phyloP scores from a whole-genome alignment of 768 basidiomycete genomes.

The Amanita subjunquillea region DNA sequence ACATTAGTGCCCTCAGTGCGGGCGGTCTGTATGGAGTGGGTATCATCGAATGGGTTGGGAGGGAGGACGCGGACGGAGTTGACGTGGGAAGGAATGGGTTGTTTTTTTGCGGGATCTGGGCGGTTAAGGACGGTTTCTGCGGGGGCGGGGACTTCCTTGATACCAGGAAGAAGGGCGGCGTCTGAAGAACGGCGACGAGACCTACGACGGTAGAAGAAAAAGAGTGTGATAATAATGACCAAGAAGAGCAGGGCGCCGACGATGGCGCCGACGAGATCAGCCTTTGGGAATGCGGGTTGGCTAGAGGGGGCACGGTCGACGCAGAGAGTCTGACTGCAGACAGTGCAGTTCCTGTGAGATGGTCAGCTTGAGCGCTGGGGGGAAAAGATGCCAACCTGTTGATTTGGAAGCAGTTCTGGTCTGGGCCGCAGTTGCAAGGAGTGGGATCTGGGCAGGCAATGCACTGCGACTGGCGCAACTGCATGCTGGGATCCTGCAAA shows the following conservation, averaged over 20 bases:
- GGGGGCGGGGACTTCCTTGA: slow-evolving; percentile 56
- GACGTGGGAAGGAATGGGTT: slow-evolving; percentile 20
- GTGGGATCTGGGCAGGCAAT: slow-evolving; percentile 38
- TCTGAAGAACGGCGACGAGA: slow-evolving; percentile 28
- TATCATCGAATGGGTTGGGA: slow-evolving; percentile 70
- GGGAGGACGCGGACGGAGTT: slow-evolving; percentile 33
- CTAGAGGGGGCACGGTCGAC: slow-evolving; percentile 19
- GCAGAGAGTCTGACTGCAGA: slow-evolving; percentile 46
- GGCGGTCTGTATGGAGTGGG: slow-evolving; percentile 75
- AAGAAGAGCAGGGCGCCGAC: slow-evolving; percentile 56
- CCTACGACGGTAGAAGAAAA: slow-evolving; percentile 58
- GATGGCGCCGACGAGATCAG: slow-evolving; percentile 67
- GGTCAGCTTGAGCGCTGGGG: slow-evolving; percentile 5
- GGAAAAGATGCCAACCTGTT: slow-evolving; percentile 34
- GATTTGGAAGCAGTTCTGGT: slow-evolving; percentile 51
- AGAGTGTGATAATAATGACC: slow-evolving; percentile 35
- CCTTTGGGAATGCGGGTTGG: slow-evolving; percentile 42
- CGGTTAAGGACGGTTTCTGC: slow-evolving; percentile 73
- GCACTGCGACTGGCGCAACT: slow-evolving; percentile 27
- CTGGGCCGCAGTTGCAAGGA: slow-evolving; percentile 43
- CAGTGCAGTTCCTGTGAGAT: slow-evolving; percentile 41
- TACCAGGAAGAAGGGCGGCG: slow-evolving; percentile 21
- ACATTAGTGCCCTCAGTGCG: slow-evolving; percentile 75
- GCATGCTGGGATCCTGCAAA: not conserved
- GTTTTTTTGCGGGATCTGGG: slow-evolving; percentile 73